phyloP scores from a whole-genome alignment of 2,329 filamentous ascomycete species.

The Fusarium nurragi region DNA sequence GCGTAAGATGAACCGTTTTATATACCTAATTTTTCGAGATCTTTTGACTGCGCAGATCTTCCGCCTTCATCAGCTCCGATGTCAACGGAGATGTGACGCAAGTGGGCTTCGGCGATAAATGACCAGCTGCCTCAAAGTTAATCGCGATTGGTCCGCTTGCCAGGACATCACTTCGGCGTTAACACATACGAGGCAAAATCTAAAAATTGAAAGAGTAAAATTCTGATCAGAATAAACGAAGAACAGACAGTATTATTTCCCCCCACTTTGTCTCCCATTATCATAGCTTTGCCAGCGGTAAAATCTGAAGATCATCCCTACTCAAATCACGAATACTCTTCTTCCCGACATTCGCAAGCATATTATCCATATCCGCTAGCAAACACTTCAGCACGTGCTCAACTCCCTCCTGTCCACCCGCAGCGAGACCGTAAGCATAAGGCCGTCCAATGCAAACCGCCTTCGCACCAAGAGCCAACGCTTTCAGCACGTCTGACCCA shows the following conservation, averaged over 20 bases:
- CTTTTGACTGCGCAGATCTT: neutral
- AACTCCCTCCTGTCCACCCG: constrained; percentile 59
- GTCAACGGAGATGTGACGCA: neutral
- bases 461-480: constrained; percentile 53
- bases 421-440: constrained; percentile 50
- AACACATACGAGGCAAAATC: neutral
- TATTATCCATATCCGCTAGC: constrained; percentile 58
- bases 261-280: neutral
- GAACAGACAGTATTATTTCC: no score
- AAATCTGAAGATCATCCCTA: constrained; percentile 32
- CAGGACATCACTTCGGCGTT: constrained; percentile 4
- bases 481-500: constrained; percentile 54
- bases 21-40: neutral
- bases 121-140: no score
- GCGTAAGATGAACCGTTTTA: neutral
- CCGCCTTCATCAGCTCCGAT: neutral
- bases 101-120: constrained; percentile 23
- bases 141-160: neutral
- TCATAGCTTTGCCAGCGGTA: constrained; percentile 14
- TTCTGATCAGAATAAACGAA: no score
- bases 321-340: constrained; percentile 47
- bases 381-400: constrained; percentile 59
- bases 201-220: neutral
- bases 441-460: constrained; percentile 57
- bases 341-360: constrained; percentile 64